Conservation (phyloP, 352 stramenopile genomes). For the Globisporangium uncinulatum region DNA sequence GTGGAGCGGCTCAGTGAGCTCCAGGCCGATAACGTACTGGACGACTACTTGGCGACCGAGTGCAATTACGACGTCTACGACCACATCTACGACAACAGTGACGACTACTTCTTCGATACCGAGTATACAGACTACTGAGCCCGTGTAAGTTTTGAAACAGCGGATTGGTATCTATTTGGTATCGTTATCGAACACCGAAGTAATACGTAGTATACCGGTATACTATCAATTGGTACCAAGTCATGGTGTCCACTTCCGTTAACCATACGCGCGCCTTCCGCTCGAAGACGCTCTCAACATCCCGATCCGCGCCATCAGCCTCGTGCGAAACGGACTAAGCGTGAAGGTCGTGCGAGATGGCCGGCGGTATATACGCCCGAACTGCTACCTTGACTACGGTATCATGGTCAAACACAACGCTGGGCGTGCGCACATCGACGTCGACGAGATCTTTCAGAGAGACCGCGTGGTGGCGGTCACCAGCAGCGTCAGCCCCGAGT, state of each 20-base stretch:
- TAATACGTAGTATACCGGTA: no score
- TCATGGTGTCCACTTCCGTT: no score
- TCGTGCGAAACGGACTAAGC: slow-evolving; percentile 25
- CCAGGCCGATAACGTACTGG: no score
- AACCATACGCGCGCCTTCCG: slow-evolving; percentile 35
- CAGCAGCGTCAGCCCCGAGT: no score
- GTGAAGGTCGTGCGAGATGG: slow-evolving; percentile 23
- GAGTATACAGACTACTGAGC: no score
- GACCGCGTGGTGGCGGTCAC: no score
- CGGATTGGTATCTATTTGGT: no score
- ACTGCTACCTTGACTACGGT: slow-evolving; percentile 28
- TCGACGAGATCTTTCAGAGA: slow-evolving; percentile 9
- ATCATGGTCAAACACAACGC: slow-evolving; percentile 26
- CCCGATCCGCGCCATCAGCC: slow-evolving; percentile 33
- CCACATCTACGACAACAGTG: neutral
- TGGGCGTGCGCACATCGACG: slow-evolving; percentile 2
- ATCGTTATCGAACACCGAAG: no score
- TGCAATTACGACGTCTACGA: neutral
- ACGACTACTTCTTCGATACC: no score
- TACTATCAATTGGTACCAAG: no score
- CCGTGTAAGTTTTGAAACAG: no score
- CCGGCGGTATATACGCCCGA: slow-evolving; percentile 21
- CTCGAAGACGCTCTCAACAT: slow-evolving; percentile 44
- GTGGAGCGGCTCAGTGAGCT: no score
- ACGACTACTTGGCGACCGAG: slow-evolving; percentile 16